Evolutionary conservation across 2,329 filamentous ascomycete genomes (phyloP).

Genomic region (Plectosphaerella cucumerina): DNA sequence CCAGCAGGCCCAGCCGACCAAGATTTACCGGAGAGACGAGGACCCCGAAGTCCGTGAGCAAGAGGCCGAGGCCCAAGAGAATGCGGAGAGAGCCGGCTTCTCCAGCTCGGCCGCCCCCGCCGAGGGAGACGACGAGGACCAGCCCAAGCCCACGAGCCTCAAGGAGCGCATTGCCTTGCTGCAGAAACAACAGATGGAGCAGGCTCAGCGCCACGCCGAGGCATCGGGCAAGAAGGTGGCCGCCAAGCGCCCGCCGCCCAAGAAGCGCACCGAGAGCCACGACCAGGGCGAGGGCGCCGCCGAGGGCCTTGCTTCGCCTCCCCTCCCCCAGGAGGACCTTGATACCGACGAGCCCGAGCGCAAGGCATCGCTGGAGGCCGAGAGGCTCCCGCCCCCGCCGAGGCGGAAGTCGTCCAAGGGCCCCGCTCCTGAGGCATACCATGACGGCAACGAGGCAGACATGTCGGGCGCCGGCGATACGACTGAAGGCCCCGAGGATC

Average conservation of each 20-base stretch:
- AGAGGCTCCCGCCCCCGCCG: constrained; percentile 32
- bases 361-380: constrained; percentile 47
- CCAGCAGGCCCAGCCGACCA: constrained; percentile 66
- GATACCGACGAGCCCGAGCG: constrained; percentile 42
- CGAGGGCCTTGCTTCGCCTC: not conserved
- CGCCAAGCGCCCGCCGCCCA: constrained; percentile 70
- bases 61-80: constrained; percentile 61
- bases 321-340: constrained; percentile 9
- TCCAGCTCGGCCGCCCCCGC: constrained; percentile 37
- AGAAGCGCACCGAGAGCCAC: constrained; percentile 57
- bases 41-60: constrained; percentile 68
- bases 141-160: constrained; percentile 85
- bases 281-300: constrained; percentile 23
- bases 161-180: constrained; percentile 94
- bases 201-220: constrained; percentile 77
- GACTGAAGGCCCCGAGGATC: constrained; percentile 55
- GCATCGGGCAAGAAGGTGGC: constrained; percentile 80
- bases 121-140: constrained; percentile 63
- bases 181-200: constrained; percentile 90
- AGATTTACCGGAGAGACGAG: constrained; percentile 81
- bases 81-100: constrained; percentile 65
- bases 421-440: constrained; percentile 34
- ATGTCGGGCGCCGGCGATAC: constrained; percentile 62
- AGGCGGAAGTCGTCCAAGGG: constrained; percentile 50
- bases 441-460: constrained; percentile 62